Evolutionary conservation across 2,329 filamentous ascomycete genomes (phyloP), one percentile per base, ranked within the genome.

Genomic region (Trichoderma koningii): DNA sequence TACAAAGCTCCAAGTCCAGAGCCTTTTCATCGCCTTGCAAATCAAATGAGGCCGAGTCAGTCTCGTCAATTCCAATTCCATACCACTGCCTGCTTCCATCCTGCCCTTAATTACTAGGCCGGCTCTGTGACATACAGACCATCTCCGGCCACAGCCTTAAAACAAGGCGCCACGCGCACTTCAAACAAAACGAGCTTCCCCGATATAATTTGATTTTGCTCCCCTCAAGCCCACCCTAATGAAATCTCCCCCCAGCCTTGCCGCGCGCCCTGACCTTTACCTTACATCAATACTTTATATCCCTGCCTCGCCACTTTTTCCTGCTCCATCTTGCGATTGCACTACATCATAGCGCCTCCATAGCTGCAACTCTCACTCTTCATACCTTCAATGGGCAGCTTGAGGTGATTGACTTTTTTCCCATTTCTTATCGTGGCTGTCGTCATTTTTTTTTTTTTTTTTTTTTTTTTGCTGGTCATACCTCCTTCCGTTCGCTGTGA

Each of bases 91-190:
- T 48, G 23, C 10, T 47, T 55, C n/a, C 38, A 14, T 14, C 17
- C 15, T 45, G 14, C 17, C 21, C 21, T 23, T 23, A 23, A 23
- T 23, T 23, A 34, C 7, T 34, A 21, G 10, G 34, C 34, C 34
- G 34, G 26, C 19, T 59, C 44, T 38, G 26, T 59, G 55, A 38
- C 55, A 57, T 47, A 19, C 42, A 17, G 7, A 21, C 17, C 17
- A 23, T 30, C 52, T 26, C n/a, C n/a, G 30, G 19, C 21, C 38
- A 41, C n/a, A 19, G 19, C 44, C 55, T 48, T 48, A 59, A 34
- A 59, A 59, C 55, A 59, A 30, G 48, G 48, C 55, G 55, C 55
- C 55, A 59, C 55, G 41, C 44, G 42, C 55, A 59, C 5, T 10
- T 30, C 19, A 38, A 38, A 14, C 34, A 38, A 38, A 38, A 9